These are phyloP conservation scores for Trypanosoma vivax DNA, from an alignment of 208 protist genomes.

Conservation along the genomic window DNA sequence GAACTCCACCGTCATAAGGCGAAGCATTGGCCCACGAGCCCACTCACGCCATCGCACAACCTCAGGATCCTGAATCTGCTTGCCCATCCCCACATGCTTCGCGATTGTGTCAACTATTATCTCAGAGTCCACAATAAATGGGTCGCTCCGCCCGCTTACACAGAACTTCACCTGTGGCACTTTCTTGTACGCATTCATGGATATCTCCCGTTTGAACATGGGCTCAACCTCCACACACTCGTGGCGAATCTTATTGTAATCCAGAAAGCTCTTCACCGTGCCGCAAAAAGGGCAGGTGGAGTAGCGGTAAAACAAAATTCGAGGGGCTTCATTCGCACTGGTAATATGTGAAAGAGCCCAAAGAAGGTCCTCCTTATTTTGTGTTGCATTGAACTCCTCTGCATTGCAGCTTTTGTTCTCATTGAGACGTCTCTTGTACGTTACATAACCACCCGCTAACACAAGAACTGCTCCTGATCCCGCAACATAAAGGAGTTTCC, in stretches of 20 bases:
- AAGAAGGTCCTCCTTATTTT: constrained; percentile 45
- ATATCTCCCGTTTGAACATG: constrained; percentile 83
- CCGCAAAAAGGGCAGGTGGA: constrained; percentile 89
- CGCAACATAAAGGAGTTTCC: constrained; percentile 34
- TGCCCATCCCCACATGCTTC: constrained; percentile 36
- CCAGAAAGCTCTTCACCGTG: constrained; percentile 82
- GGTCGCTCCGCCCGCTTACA: constrained; percentile 28
- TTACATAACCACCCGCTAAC: constrained; percentile 47
- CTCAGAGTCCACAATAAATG: constrained; percentile 77
- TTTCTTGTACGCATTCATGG: constrained; percentile 77
- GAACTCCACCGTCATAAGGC: constrained; percentile 81
- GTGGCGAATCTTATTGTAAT: constrained; percentile 71
- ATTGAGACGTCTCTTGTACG: constrained; percentile 66
- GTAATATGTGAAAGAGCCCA: constrained; percentile 43
- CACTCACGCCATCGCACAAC: constrained; percentile 73
- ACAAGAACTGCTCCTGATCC: constrained; percentile 26
- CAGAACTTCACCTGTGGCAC: constrained; percentile 85
- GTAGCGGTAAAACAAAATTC: constrained; percentile 71
- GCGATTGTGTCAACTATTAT: constrained; percentile 77
- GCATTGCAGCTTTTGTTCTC: constrained; percentile 76
- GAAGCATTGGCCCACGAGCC: constrained; percentile 75
- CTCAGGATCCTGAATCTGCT: constrained; percentile 61
- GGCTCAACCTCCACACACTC: constrained; percentile 86
- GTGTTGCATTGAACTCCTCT: constrained; percentile 67
- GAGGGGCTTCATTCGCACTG: constrained; percentile 30